These are phyloP conservation scores for Fulvia fulva DNA, from an alignment of 2,329 filamentous ascomycete genomes.

Conservation along the genomic window DNA sequence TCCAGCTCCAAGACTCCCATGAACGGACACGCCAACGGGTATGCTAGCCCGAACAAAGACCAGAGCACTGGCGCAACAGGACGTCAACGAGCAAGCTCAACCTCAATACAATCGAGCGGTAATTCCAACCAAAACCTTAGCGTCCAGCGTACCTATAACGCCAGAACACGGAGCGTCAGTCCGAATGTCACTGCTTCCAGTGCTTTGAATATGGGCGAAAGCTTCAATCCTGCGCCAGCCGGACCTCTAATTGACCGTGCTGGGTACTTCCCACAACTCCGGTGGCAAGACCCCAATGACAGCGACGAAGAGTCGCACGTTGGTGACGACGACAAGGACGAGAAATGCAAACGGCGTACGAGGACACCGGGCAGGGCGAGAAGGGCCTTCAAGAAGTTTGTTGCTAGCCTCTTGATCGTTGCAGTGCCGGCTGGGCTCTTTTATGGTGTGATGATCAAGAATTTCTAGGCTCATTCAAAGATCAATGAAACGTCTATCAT, in stretches of 20 bases:
- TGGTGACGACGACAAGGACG: conserved; percentile 21
- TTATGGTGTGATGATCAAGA: conserved; percentile 19
- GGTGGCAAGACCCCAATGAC: conserved; percentile 31
- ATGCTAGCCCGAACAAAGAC: conserved; percentile 20
- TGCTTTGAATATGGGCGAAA: conserved; percentile 30
- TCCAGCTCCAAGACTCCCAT: not conserved
- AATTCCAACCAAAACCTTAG: conserved; percentile 22
- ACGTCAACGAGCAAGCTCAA: conserved; percentile 32
- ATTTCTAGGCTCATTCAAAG: conserved; percentile 11
- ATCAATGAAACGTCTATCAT: no score
- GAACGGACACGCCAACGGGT: conserved; percentile 24
- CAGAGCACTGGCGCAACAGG: conserved; percentile 22
- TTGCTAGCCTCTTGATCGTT: conserved; percentile 13
- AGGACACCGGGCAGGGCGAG: conserved; percentile 15
- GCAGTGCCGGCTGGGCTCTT: conserved; percentile 17
- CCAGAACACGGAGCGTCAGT: conserved; percentile 38
- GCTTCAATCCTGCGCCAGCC: conserved; percentile 15
- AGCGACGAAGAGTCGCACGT: conserved; percentile 27
- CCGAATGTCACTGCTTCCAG: conserved; percentile 24
- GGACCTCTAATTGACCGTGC: conserved; percentile 41
- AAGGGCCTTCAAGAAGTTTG: conserved; percentile 19
- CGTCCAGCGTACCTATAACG: conserved; percentile 30
- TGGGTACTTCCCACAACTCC: conserved; percentile 36
- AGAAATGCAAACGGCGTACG: conserved; percentile 14
- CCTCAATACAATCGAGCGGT: conserved; percentile 25